These are phyloP conservation scores for Thielaviopsis ethacetica DNA, from an alignment of 2,329 filamentous ascomycete species.

Conservation along the genomic window DNA sequence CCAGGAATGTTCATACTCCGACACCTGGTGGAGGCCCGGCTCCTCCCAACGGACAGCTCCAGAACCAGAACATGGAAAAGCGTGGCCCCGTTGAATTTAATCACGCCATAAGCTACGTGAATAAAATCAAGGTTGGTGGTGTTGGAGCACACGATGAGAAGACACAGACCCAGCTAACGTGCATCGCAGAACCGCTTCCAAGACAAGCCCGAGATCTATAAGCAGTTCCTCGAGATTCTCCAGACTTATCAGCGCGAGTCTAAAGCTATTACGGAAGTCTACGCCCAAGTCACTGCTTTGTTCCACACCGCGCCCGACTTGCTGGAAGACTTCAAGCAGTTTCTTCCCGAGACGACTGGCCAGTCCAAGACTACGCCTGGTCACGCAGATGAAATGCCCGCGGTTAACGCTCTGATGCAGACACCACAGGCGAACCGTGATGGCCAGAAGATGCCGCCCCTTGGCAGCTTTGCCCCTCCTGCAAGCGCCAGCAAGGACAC, in stretches of 20 bases:
- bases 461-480: conserved; percentile 82
- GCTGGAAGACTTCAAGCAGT: conserved; percentile 96
- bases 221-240: conserved; percentile 94
- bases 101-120: conserved; percentile 97
- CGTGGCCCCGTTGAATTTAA: conserved; percentile 96
- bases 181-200: conserved; percentile 76
- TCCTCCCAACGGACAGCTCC: conserved; percentile 42
- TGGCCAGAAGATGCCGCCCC: conserved; percentile 70
- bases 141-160: not conserved
- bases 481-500: conserved; percentile 71
- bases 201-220: conserved; percentile 94
- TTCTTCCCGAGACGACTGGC: conserved; percentile 69
- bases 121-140: conserved; percentile 83
- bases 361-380: conserved; percentile 33
- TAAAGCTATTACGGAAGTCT: conserved; percentile 96
- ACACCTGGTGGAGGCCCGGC: conserved; percentile 40
- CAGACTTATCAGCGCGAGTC: conserved; percentile 97
- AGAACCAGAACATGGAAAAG: conserved; percentile 56
- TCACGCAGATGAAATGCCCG: conserved; percentile 49
- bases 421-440: conserved; percentile 40
- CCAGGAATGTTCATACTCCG: conserved; percentile 41
- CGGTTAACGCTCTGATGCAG: conserved; percentile 29
- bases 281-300: conserved; percentile 84
- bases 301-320: conserved; percentile 91
- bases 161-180: not conserved